Base-by-base conservation (phyloP, 163 green algal genomes). In the Prototheca cutis region DNA sequence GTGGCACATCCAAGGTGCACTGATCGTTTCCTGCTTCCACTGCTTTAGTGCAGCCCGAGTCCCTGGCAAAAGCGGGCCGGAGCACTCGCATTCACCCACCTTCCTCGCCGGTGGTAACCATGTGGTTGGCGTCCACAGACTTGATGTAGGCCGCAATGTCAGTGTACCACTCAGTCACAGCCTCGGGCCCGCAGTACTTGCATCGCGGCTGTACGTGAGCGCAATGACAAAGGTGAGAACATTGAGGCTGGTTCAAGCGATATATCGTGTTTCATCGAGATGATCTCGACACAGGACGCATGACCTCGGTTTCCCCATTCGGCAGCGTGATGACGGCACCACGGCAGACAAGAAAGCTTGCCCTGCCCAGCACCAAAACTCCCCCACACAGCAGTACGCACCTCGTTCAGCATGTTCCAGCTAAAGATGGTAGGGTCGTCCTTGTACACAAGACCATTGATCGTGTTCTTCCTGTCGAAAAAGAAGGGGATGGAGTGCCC, bases 351-450 rank as follows among this genome's bases (percentile, higher is more conserved):
- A n/a, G n/a, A n/a, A n/a, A n/a, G n/a, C n/a, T n/a, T n/a, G n/a
- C n/a, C n/a, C n/a, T n/a, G n/a, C n/a, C n/a, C n/a, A n/a, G n/a
- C n/a, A n/a, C n/a, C n/a, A n/a, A n/a, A n/a, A n/a, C n/a, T n/a
- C n/a, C n/a, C n/a, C n/a, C n/a, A n/a, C n/a, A n/a, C n/a, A n/a
- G n/a, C n/a, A n/a, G n/a, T n/a, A n/a, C 29, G 13, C 36, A 45
- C 36, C 36, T 67, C 58, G 23, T 63, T 63, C 30, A 72, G n/a
- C n/a, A 67, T 7, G 36, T 68, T 49, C 47, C 52, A 49, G 2
- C 17, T 52, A 42, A 87, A 67, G 40, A 87, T 87, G 36, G 71
- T 76, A 8, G 80, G 77, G 23, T 88, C 80, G 24, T 88, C 70
- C 15, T 47, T 61, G 72, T 86, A 88, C 4, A 55, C 17, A 8